Conservation (phyloP, 1,139 yeast genomes). For the Candida mesenterica region DNA sequence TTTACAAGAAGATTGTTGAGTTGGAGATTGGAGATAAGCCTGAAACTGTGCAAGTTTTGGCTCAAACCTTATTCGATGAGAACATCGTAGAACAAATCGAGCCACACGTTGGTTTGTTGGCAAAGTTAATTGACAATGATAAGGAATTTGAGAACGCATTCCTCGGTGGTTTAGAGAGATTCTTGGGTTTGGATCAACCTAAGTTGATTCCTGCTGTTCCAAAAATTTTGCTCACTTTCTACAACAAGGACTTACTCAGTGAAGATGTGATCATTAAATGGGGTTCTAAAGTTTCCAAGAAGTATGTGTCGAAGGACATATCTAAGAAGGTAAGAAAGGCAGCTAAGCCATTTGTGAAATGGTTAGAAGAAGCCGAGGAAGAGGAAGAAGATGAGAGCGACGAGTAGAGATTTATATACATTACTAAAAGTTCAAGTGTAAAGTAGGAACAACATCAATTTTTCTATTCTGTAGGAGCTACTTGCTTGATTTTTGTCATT, state of each 20-base stretch:
- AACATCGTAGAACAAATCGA: slow-evolving; percentile 71
- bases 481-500: no score
- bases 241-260: slow-evolving; percentile 77
- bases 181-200: slow-evolving; percentile 79
- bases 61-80: slow-evolving; percentile 84
- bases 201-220: slow-evolving; percentile 75
- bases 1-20: slow-evolving; percentile 85
- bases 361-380: slow-evolving; percentile 92
- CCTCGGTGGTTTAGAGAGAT: slow-evolving; percentile 94
- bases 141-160: slow-evolving; percentile 79
- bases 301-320: slow-evolving; percentile 87
- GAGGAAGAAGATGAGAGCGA: slow-evolving; percentile 51
- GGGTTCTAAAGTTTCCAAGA: slow-evolving; percentile 92
- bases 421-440: no score
- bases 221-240: slow-evolving; percentile 74
- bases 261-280: slow-evolving; percentile 81
- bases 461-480: no score
- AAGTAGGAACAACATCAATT: no score
- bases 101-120: slow-evolving; percentile 77
- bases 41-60: slow-evolving; percentile 85
- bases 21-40: slow-evolving; percentile 70
- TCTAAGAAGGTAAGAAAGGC: slow-evolving; percentile 95
- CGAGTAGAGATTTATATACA: no score
- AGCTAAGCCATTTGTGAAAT: slow-evolving; percentile 89
- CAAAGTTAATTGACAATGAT: slow-evolving; percentile 65